Evolutionary conservation across 257 asterid species (phyloP), one percentile per base, ranked within the genome.

Genomic region (Nicotiana undulata): DNA sequence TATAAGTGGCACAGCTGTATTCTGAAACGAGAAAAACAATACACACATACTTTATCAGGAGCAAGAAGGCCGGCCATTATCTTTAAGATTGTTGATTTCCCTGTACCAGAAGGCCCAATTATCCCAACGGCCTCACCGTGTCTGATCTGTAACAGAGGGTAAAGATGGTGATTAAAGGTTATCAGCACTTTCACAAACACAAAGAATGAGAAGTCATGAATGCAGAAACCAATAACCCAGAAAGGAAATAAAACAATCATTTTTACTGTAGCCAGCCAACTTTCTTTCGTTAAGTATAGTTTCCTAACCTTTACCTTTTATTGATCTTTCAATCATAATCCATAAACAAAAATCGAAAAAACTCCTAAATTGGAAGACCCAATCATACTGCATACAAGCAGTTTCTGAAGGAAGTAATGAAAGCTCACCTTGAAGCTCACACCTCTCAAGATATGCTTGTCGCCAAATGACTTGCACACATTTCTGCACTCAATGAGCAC

Each of bases 31-130:
- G 79, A 74, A 49, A 49, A 34, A 74, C 17, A 49, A 24, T 46
- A n/a, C 44, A 15, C 58, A 22, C 44, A 83, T 87, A 95, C 98
- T 98, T 89, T 89, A 86, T 96, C 99, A 34, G 99, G 99, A 85
- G 95, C 97, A 88, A 96, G 97, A 85, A 96, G 98, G 84, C 99
- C 99, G 49, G 99, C 97, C 88, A 96, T 92, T 84, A 96, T 90
- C 92, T 96, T 96, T 88, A 96, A 89, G 67, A 96, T 91, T 74
- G 99, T 96, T 44, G 99, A 96, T 84, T 96, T 96, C 67, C 99
- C 99, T 16, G 99, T 96, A 81, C 98, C 99, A 80, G 99, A 96
- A 82, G 99, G 99, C 84, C 99, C 99, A 88, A 95, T 93, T 82
- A 95, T 93, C 79, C 99, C 99, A 78, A 95, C 94, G 87, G 99